Conservation (phyloP, 306 rosid species). For the Abrus precatorius region DNA sequence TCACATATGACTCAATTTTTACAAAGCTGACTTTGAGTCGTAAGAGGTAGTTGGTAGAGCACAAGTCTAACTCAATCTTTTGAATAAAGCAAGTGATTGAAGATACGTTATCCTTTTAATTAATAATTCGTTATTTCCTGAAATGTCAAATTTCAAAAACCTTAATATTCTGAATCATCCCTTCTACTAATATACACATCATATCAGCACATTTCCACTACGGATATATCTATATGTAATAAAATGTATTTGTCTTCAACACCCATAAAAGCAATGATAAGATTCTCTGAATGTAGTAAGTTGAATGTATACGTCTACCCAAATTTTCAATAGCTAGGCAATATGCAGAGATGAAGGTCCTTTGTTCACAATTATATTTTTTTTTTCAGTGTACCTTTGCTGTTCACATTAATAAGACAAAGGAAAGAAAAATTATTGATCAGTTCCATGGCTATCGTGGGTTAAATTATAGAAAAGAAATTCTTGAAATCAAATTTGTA, state of each 20-base stretch:
- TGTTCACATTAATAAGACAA: too few species aligned
- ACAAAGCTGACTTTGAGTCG: neutral
- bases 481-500: too few species aligned
- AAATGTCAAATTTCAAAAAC: conserved; percentile 14
- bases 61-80: neutral
- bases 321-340: too few species aligned
- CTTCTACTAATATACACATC: neutral
- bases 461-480: too few species aligned
- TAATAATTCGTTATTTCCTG: neutral
- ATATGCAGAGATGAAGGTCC: too few species aligned
- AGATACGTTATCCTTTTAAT: neutral
- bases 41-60: neutral
- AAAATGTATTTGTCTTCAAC: conserved; percentile 16
- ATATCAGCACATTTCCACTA: conserved; percentile 1
- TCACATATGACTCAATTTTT: neutral
- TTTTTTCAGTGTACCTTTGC: too few species aligned
- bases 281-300: conserved; percentile 29
- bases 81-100: neutral
- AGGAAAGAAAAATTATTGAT: too few species aligned
- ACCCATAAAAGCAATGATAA: conserved; percentile 27
- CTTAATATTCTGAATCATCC: neutral
- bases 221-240: neutral
- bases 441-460: too few species aligned
- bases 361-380: too few species aligned
- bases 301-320: neutral